Percentiles rank a stretch among this genome's conserved stretches.
phyloP scores from a whole-genome alignment of 306 rosid species.

The Cicer chorassanicum region DNA sequence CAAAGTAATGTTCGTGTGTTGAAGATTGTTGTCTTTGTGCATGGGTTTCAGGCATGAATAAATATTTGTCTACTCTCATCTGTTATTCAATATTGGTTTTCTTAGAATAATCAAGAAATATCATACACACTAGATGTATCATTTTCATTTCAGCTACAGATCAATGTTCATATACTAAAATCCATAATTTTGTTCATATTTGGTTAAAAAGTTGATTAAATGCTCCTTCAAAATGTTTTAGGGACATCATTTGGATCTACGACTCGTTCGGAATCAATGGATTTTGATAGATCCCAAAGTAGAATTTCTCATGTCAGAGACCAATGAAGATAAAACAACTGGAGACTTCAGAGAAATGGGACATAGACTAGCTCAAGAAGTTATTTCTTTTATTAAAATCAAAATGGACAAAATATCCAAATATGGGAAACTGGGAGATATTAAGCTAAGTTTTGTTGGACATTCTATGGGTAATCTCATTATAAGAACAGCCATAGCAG shows the following conservation, averaged over 20 bases:
- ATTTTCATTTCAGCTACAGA: constrained; percentile 34
- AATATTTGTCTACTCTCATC: constrained; percentile 3
- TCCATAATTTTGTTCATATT: constrained; percentile 24
- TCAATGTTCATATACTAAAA: constrained; percentile 27
- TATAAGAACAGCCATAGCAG: constrained; percentile 88
- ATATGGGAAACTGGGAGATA: constrained; percentile 65
- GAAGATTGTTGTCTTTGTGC: constrained; percentile 91
- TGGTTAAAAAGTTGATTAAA: constrained; percentile 36
- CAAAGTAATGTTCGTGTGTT: constrained; percentile 60
- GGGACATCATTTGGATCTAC: constrained; percentile 96
- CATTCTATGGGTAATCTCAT: constrained; percentile 97
- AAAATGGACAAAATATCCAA: constrained; percentile 80
- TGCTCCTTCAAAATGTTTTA: constrained; percentile 46
- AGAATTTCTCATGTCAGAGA: constrained; percentile 92
- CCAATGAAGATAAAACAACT: constrained; percentile 87
- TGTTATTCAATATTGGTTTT: constrained; percentile 12
- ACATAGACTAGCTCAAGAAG: constrained; percentile 85
- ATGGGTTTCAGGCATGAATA: constrained; percentile 93
- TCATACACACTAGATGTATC: constrained; percentile 21
- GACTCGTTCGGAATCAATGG: constrained; percentile 95
- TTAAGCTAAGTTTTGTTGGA: constrained; percentile 91
- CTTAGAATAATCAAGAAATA: constrained; percentile 10
- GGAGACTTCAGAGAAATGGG: constrained; percentile 98
- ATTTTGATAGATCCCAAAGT: constrained; percentile 82
- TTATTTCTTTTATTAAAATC: constrained; percentile 69